Percentiles rank a stretch among this genome's conserved stretches.
phyloP scores from a whole-genome alignment of 225 moss, liverwort and hornwort genomes.

The Straminergon stramineum region DNA sequence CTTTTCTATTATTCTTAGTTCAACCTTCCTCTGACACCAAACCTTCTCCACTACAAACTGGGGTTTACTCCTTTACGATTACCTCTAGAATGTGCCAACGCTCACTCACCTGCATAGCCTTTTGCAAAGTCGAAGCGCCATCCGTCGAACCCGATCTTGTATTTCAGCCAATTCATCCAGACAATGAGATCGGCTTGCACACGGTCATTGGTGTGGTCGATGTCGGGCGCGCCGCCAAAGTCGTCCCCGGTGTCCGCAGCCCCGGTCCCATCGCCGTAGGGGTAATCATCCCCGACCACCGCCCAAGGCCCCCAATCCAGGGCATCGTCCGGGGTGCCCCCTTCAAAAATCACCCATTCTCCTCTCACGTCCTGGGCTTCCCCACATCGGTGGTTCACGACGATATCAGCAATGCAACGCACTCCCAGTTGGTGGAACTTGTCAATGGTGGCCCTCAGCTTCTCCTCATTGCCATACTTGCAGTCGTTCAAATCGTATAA shows the following conservation, averaged over 20 bases:
- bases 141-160: conserved; percentile 61
- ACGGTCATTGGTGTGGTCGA: conserved; percentile 72
- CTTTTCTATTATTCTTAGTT: too few species aligned
- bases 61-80: too few species aligned
- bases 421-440: conserved; percentile 35
- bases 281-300: conserved; percentile 40
- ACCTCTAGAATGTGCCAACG: neutral
- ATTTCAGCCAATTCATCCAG: conserved; percentile 83
- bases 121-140: conserved; percentile 93
- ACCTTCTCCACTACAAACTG: too few species aligned
- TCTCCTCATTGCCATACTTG: conserved; percentile 62
- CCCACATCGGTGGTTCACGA: conserved; percentile 55
- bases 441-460: conserved; percentile 53
- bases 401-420: conserved; percentile 59
- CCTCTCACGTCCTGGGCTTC: conserved; percentile 53
- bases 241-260: conserved; percentile 66
- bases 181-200: conserved; percentile 54
- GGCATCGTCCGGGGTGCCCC: conserved; percentile 67
- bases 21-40: too few species aligned
- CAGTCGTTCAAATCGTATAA: conserved; percentile 63
- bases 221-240: conserved; percentile 71
- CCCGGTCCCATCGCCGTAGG: conserved; percentile 30
- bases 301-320: conserved; percentile 89
- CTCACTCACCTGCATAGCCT: conserved; percentile 25
- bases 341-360: conserved; percentile 78